Conservation (phyloP, 345 rosid genomes). For the Salix koriyanagi region DNA sequence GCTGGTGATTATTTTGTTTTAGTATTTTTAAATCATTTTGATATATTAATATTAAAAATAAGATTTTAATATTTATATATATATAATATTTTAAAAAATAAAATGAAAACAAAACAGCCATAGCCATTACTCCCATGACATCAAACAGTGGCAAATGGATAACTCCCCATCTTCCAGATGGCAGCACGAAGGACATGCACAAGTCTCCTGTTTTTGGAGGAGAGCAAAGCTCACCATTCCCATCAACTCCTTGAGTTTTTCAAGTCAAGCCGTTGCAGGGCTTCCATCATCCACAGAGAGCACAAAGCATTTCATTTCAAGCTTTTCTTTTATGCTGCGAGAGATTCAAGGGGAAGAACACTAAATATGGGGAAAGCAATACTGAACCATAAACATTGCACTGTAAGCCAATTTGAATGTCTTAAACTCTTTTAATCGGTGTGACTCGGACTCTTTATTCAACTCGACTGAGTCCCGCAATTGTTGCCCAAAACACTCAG, state of each 20-base stretch:
- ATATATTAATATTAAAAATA: too few relatives aligned
- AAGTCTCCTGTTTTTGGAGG: too few relatives aligned
- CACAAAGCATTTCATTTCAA: neutral
- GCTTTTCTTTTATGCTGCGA: neutral
- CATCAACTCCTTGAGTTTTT: neutral
- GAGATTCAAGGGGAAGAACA: neutral
- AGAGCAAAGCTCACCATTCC: neutral
- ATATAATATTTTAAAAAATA: too few relatives aligned
- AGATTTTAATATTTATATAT: too few relatives aligned
- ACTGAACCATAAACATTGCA: slow-evolving; percentile 20
- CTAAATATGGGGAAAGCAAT: slow-evolving; percentile 7
- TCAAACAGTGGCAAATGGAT: too few relatives aligned
- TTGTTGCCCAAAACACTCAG: slow-evolving; percentile 38
- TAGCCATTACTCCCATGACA: too few relatives aligned
- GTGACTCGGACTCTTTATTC: slow-evolving; percentile 35
- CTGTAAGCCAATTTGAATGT: slow-evolving; percentile 21
- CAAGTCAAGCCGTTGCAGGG: neutral
- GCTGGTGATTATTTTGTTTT: too few relatives aligned
- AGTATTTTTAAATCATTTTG: too few relatives aligned
- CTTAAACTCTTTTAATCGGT: slow-evolving; percentile 21
- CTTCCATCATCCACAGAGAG: neutral
- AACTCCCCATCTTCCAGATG: too few relatives aligned
- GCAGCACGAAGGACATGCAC: too few relatives aligned
- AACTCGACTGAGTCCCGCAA: slow-evolving; percentile 30
- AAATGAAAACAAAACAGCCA: too few relatives aligned